A percentile compares a stretch with the other conserved stretches of the same genome.
Conservation (phyloP, 1,284 basidiomycete species). For the Malassezia caprae region DNA sequence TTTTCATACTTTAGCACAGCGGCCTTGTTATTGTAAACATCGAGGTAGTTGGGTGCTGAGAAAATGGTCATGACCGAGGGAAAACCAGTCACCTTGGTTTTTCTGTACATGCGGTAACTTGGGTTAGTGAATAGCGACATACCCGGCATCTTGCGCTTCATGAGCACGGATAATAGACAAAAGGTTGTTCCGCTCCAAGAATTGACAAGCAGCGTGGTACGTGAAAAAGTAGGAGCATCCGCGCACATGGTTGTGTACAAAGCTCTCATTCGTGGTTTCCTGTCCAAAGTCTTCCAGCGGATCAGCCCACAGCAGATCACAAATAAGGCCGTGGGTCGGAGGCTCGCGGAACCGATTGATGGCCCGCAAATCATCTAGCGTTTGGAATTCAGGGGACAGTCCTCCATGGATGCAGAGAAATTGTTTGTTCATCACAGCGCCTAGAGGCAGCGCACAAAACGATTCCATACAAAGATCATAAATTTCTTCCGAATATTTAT, state of each 20-base stretch:
- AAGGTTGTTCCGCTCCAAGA: conserved; percentile 83
- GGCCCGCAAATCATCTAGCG: conserved; percentile 71
- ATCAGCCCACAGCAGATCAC: conserved; percentile 88
- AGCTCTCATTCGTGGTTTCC: conserved; percentile 74
- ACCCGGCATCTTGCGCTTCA: conserved; percentile 86
- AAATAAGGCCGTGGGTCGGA: conserved; percentile 86
- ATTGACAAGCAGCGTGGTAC: conserved; percentile 80
- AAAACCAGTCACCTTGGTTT: conserved; percentile 78
- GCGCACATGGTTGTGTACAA: conserved; percentile 83
- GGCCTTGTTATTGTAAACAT: conserved; percentile 93
- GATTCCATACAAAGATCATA: conserved; percentile 56
- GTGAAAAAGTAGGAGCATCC: conserved; percentile 96
- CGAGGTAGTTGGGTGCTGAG: conserved; percentile 83
- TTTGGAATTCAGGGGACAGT: conserved; percentile 77
- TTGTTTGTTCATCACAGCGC: conserved; percentile 93
- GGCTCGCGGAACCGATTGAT: conserved; percentile 91
- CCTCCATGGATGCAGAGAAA: conserved; percentile 92
- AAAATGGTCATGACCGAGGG: conserved; percentile 96
- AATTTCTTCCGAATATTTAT: conserved; percentile 48
- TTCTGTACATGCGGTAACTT: conserved; percentile 83
- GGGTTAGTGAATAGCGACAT: not conserved
- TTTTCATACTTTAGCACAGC: conserved; percentile 92
- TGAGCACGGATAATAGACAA: conserved; percentile 90
- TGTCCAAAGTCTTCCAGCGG: conserved; percentile 86
- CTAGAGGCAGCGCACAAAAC: conserved; percentile 81